Conservation (phyloP, 192 early-diverging fungal genomes). For the Entomortierella chlamydospora region DNA sequence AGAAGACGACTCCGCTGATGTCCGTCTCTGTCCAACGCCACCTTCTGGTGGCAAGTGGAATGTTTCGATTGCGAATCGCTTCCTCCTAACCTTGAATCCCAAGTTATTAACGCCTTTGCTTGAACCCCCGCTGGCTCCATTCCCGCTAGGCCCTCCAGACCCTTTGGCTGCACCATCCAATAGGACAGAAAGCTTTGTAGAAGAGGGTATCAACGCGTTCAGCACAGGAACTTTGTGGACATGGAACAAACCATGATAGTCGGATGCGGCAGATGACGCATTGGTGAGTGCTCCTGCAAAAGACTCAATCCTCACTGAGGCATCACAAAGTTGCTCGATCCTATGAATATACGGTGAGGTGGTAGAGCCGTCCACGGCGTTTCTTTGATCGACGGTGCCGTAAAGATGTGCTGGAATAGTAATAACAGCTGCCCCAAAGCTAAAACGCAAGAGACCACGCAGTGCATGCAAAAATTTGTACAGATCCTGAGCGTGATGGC, state of each 20-base stretch:
- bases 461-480: constrained; percentile 81
- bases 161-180: constrained; percentile 46
- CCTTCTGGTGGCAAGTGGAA: constrained; percentile 96
- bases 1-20: constrained; percentile 29
- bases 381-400: constrained; percentile 52
- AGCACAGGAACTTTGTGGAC: constrained; percentile 84
- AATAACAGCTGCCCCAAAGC: constrained; percentile 79
- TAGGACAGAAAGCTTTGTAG: constrained; percentile 76
- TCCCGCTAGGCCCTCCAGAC: constrained; percentile 31
- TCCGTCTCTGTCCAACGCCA: constrained; percentile 76
- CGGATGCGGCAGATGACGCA: constrained; percentile 66
- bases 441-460: constrained; percentile 80
- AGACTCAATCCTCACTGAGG: constrained; percentile 90
- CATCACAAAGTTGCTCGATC: constrained; percentile 86
- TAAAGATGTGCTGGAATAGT: constrained; percentile 88
- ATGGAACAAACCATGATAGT: constrained; percentile 92
- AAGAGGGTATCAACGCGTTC: constrained; percentile 79
- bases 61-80: constrained; percentile 92
- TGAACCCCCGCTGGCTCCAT: constrained; percentile 43
- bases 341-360: constrained; percentile 67
- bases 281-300: constrained; percentile 82
- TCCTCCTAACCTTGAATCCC: constrained; percentile 90
- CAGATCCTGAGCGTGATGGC: constrained; percentile 53
- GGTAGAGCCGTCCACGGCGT: constrained; percentile 31
- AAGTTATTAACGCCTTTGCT: constrained; percentile 72